Conservation (phyloP, 805 yeast genomes). For the Isabelozyma pseudorhagii region DNA sequence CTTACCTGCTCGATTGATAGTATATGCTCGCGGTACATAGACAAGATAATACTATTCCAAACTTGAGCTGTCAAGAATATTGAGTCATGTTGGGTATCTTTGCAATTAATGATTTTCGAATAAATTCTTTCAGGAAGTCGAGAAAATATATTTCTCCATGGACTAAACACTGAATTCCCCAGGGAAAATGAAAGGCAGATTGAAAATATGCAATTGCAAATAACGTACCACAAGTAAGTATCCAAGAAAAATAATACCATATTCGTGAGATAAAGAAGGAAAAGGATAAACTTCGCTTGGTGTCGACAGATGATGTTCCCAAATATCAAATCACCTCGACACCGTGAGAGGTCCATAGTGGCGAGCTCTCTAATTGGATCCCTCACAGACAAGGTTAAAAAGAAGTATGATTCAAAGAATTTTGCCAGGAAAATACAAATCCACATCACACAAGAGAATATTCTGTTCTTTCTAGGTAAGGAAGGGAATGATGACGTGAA, state of each 20-base stretch:
- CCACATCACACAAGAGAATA: conserved; percentile 27
- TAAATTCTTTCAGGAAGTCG: conserved; percentile 33
- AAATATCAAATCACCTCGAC: conserved; percentile 24
- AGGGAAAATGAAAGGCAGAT: conserved; percentile 26
- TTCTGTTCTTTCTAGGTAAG: conserved; percentile 15
- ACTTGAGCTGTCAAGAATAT: conserved; percentile 17
- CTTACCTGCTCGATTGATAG: conserved; percentile 41
- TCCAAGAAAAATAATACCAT: conserved; percentile 35
- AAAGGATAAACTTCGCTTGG: conserved; percentile 24
- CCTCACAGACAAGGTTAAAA: conserved; percentile 30
- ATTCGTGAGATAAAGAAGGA: conserved; percentile 22
- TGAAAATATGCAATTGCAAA: conserved; percentile 34
- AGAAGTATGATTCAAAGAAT: conserved; percentile 34
- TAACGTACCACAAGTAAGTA: conserved; percentile 39
- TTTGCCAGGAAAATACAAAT: conserved; percentile 28
- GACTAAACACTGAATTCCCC: conserved; percentile 34
- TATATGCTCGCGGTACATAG: conserved; percentile 36
- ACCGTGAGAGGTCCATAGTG: conserved; percentile 22
- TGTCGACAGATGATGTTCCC: conserved; percentile 21
- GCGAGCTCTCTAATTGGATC: conserved; percentile 31
- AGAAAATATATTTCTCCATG: conserved; percentile 35
- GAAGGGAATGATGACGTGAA: conserved; percentile 25
- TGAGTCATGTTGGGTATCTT: conserved; percentile 5
- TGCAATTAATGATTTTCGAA: conserved; percentile 19
- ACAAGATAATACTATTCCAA: conserved; percentile 26